Evolutionary conservation across 2,329 filamentous ascomycete species (phyloP), one percentile per base, ranked within the genome.

Genomic region (Helotiales sp.): DNA sequence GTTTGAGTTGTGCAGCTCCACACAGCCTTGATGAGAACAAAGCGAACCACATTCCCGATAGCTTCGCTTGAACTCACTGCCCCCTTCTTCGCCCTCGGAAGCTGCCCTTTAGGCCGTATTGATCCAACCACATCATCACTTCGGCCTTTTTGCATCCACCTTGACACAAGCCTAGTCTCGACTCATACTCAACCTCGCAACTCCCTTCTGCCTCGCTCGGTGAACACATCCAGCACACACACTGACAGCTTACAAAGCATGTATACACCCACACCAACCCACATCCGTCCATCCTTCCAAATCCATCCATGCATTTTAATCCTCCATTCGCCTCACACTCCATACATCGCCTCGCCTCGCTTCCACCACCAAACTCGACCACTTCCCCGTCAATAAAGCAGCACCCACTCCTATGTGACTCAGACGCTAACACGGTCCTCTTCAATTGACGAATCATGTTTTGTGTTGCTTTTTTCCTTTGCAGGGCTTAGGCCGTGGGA

Each of bases 1-100:
- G 75, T 88, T 48, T 88, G 73, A 70, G 40, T 10, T 27, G 33
- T 36, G 22, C 25, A 24, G 13, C 44, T 24, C 19, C 40, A 25
- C 40, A 5, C 8, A 10, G 7, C 40, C 22, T 12, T 6, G 8
- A 25, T 44, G 22, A 10, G 3, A 15, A n/a, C 40, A 19, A 25
- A 24, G 40, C 40, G 40, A 44, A 44, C 40, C 40, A 44, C 27
- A 25, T 44, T 44, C 40, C 40, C 22, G 19, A 12, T 44, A 44
- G 19, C 19, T 25, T 24, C 19, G 12, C 7, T 44, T 19, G 13
- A 7, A 15, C n/a, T 5, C 22, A 25, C 30, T 52, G 22, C 33
- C 49, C n/a, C 27, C 13, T 27, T n/a, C n/a, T 49, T 44, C n/a
- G 15, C 42, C 42, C n/a, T 29, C 52, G 15, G 13, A 33, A 3